Percentiles rank a stretch among this genome's conserved stretches.
phyloP scores from a whole-genome alignment of 164 flowering plant species.

The Pachysandra terminalis region DNA sequence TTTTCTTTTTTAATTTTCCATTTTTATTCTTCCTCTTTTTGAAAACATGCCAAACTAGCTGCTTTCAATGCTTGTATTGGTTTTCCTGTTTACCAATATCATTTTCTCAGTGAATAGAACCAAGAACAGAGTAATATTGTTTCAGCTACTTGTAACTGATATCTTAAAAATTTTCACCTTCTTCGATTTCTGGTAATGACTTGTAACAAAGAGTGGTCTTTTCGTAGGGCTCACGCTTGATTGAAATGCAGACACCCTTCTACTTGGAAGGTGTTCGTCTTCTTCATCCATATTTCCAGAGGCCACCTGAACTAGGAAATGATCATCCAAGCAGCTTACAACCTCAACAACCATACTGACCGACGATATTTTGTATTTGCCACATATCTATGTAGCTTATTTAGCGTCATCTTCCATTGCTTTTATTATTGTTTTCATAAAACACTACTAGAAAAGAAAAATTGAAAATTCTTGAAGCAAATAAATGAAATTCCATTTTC shows the following conservation, averaged over 20 bases:
- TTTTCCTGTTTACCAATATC: no score
- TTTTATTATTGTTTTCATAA: no score
- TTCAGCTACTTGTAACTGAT: neutral
- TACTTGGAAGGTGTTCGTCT: slow-evolving; percentile 64
- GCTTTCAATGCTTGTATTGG: no score
- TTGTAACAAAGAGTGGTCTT: neutral
- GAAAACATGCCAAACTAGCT: no score
- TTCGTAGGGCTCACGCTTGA: slow-evolving; percentile 79
- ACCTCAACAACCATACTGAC: slow-evolving; percentile 12
- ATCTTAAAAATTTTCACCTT: neutral
- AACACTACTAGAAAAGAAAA: no score
- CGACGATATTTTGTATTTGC: neutral
- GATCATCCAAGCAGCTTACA: slow-evolving; percentile 9
- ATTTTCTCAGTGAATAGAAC: neutral
- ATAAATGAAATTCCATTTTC: no score
- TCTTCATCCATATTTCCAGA: slow-evolving; percentile 71
- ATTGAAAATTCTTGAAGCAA: no score
- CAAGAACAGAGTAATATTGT: neutral
- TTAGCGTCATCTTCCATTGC: no score
- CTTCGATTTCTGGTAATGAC: neutral
- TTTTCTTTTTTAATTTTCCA: neutral
- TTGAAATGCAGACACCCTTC: slow-evolving; percentile 89
- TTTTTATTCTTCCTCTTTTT: no score
- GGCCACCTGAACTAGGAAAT: slow-evolving; percentile 15
- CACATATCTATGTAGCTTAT: no score